Base-by-base conservation (phyloP, 2,329 filamentous ascomycete species). In the Penicillium capsulatum region DNA sequence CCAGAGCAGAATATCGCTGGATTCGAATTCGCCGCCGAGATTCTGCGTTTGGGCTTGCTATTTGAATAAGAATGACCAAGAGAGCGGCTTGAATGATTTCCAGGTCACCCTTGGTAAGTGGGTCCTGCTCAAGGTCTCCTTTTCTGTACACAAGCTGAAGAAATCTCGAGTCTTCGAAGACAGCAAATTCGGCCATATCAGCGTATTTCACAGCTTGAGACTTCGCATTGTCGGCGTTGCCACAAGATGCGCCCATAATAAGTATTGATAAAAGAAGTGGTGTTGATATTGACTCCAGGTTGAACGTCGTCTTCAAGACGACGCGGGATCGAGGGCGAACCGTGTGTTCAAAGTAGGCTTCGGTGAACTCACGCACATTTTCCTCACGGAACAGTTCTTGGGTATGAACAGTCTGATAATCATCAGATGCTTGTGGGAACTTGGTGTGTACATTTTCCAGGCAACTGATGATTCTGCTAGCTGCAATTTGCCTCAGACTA, bases 271-370 rank as follows among this genome's bases (percentile, higher is more conserved):
- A 16, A 5, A 48, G 34, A 9, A 46, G 30, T 1, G 31, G 35
- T 2, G 31, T 13, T 5, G 42, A 45, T 1, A 17, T 29, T 4
- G 17, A 34, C 11, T 33, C 31, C 5, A 48, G 39, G 15, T 39
- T 16, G 29, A 48, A 48, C 7, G 27, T 15, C 5, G 43, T 41
- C 32, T 44, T 48, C 14, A 46, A 28, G 13, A 46, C 40, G 15
- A 48, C 42, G 17, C 45, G 42, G 26, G 42, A 48, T 17, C 45
- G 42, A n/a, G 45, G 45, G 3, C 45, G 40, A 15, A 48, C 45
- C 2, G 43, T 48, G 7, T 33, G 15, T 7, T 48, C 45, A 11
- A 48, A 48, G 20, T 48, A 48, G n/a, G 42, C 45, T 9, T 36
- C 13, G 17, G 46, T 34, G 5, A 40, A 44, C 2, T 43, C 20